Base-by-base conservation (phyloP, 306 rosid genomes). In the Trifolium fragiferum region DNA sequence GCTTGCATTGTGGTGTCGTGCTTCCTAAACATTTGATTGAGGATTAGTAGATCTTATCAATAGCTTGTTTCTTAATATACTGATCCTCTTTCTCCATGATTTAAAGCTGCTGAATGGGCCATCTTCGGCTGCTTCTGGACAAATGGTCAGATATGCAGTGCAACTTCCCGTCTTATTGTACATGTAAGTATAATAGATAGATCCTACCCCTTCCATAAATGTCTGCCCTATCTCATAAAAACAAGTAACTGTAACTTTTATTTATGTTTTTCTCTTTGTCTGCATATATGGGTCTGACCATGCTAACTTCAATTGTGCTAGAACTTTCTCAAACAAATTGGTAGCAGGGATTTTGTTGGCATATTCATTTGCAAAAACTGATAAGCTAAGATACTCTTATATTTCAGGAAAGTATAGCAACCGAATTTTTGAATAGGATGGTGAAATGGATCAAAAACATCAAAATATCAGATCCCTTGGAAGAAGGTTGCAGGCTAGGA, bases 121-220 rank as follows among this genome's bases (percentile, higher is more conserved):
- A 53, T 74, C 60, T 94, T 92, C 72, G 99, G 99, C 72, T 81
- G 91, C 92, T 94, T 94, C 85, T 92, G 99, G 97, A 90, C 97
- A 71, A 94, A 94, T 81, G 99, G 99, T 81, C 99, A 94, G 88
- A 94, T 94, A 70, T 94, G 99, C 90, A 94, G 97, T 85, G 99
- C 99, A 78, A 94, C 99, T 67, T 94, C 99, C 68, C 97, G 99
- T 46, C 93, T 94, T 74, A 82, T 94, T 81, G 69, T 94, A 74
- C 98, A 91, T 51, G 98, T 91, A 86, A 82, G 96, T 86, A 64
- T 60, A 66, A 47, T 77, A 35, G 33, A 70, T 81, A 67, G 25
- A 49, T 38, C 66, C 51, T 19, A 20, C 47, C 46, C 78, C 41
- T 35, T 78, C 53, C 40, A 19, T 76, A 51, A 57, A 54, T 18